These are phyloP conservation scores for Forsythia viridissima DNA, from an alignment of 257 asterid genomes.

Conservation along the genomic window DNA sequence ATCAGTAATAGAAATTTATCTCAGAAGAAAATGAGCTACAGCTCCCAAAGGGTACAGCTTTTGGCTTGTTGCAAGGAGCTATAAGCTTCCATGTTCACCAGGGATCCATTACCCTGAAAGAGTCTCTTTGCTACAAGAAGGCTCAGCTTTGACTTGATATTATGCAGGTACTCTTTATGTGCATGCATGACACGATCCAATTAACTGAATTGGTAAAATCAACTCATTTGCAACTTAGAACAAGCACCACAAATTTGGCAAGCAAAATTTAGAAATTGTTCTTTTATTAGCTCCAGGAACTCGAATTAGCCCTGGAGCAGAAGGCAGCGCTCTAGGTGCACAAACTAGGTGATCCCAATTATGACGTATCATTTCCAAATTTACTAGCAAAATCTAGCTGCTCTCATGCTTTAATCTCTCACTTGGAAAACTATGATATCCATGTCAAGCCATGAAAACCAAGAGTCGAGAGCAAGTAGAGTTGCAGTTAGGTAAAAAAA, in stretches of 20 bases:
- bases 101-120: not conserved
- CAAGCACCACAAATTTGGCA: constrained; percentile 10
- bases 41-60: not conserved
- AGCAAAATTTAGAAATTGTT: not conserved
- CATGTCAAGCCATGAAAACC: constrained; percentile 1
- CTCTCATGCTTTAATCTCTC: not conserved
- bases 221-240: not conserved
- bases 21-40: not conserved
- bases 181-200: not conserved
- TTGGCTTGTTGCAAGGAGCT: constrained; percentile 4
- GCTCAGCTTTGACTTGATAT: not conserved
- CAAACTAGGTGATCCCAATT: constrained; percentile 5
- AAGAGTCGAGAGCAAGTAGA: constrained; percentile 6
- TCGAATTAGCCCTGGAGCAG: not conserved
- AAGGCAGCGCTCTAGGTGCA: not conserved
- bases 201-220: constrained; percentile 6
- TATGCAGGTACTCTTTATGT: not conserved
- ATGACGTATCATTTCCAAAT: not conserved
- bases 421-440: constrained; percentile 3
- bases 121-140: not conserved
- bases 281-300: constrained; percentile 1
- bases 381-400: not conserved
- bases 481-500: constrained; percentile 17
- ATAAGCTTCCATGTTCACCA: constrained; percentile 7
- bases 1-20: not conserved